Evolutionary conservation across 2,329 filamentous ascomycete genomes (phyloP), one percentile per base, ranked within the genome.

Genomic region (Zelopaecilomyces penicillatus): DNA sequence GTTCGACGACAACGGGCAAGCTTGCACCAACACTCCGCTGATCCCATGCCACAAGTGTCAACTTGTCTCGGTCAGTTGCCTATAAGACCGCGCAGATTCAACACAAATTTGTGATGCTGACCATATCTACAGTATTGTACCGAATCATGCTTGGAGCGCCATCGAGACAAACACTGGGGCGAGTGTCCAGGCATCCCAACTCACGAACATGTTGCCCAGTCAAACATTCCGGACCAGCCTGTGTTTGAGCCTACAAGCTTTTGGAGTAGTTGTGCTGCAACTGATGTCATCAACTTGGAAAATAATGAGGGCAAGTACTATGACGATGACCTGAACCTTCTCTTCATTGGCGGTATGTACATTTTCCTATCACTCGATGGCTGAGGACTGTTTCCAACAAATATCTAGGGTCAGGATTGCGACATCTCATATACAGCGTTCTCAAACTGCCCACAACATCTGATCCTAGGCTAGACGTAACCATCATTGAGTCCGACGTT

Each of bases 371-470:
- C 6, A 38, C 30, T 30, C 10, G 19, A 19, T 19, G 19, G 19
- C 3, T 31, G 9, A 27, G 10, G 12, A 34, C 50, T 30, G 50
- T 37, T 4, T 37, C 9, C 8, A 11, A 12, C 32, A 9, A 12
- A 34, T 12, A 19, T 6, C 6, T 38, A 61, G 57, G 46, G 4
- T 50, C 44, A 2, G 39, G 41, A 4, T 33, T 60, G 11, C 56
- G 57, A 26, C 54, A 59, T 27, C 40, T 59, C 30, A 52, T 61
- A 12, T 56, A 57, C 41, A 52, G 52, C 6, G 36, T 59, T 11
- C 41, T 33, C 35, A 52, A 52, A 7, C 26, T 59, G 37, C 52
- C 54, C 5, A 37, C 45, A 4, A 52, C 44, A 2, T 50, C 58
- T 3, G 36, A 10, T 1, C 53, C 51, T 2, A 26, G 6, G 6